Conservation (phyloP, 306 rosid species). For the Canavalia ensiformis region DNA sequence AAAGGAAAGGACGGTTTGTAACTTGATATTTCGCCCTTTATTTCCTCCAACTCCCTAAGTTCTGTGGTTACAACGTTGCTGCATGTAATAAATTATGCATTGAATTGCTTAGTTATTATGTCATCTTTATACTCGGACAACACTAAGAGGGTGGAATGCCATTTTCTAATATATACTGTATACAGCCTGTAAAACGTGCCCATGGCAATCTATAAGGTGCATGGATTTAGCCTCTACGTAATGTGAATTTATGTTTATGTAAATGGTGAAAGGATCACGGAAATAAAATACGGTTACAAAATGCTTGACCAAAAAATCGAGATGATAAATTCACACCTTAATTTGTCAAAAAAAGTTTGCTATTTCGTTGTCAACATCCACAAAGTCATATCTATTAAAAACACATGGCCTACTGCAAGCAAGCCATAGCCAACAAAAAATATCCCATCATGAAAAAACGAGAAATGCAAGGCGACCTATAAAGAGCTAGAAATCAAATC, state of each 20-base stretch:
- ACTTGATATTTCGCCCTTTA: no score
- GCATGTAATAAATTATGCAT: no score
- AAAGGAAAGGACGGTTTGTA: no score
- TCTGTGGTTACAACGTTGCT: no score
- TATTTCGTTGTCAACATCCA: neutral
- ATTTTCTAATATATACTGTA: neutral
- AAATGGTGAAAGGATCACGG: neutral
- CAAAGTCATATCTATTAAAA: neutral
- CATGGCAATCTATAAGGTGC: neutral
- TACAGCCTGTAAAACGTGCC: no score
- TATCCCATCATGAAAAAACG: neutral
- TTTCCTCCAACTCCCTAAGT: no score
- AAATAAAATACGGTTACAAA: neutral
- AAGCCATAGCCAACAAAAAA: neutral
- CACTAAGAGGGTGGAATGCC: neutral
- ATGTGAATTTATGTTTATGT: neutral
- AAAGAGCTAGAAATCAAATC: conserved; percentile 45
- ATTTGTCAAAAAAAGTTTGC: neutral
- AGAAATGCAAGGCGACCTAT: neutral
- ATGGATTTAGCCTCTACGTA: neutral
- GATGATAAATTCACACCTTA: neutral
- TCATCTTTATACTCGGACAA: neutral
- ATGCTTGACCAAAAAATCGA: neutral
- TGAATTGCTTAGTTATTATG: no score
- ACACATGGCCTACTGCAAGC: neutral